A percentile compares a stretch with the other conserved stretches of the same genome.
Evolutionary conservation across 495 filamentous ascomycete genomes (phyloP).

Genomic region (Opeltia flavorubescens): DNA sequence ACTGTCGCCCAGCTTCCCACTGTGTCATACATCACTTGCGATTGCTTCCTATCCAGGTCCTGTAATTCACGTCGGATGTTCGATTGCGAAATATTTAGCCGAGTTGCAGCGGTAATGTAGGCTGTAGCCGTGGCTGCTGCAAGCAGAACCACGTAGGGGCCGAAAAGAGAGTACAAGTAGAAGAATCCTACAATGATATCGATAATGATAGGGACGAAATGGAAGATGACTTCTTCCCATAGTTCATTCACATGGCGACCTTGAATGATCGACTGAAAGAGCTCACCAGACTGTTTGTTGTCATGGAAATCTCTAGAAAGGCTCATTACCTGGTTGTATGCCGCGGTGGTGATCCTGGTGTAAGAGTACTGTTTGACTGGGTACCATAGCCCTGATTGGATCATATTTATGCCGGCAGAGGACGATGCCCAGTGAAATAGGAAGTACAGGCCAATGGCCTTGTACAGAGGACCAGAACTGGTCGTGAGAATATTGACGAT

Average conservation of each 20-base stretch:
- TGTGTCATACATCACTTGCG: conserved; percentile 45
- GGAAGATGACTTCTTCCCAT: conserved; percentile 52
- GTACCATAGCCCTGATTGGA: conserved; percentile 48
- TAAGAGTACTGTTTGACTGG: conserved; percentile 52
- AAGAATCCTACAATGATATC: conserved; percentile 55
- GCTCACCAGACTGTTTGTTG: conserved; percentile 55
- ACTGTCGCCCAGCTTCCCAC: conserved; percentile 59
- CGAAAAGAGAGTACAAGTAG: conserved; percentile 54
- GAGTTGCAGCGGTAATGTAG: conserved; percentile 49
- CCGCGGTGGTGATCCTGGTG: conserved; percentile 43
- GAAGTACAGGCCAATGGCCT: conserved; percentile 39
- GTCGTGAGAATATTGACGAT: conserved; percentile 33
- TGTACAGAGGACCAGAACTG: conserved; percentile 32
- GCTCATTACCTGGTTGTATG: conserved; percentile 63
- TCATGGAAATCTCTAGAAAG: conserved; percentile 72
- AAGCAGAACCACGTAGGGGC: conserved; percentile 60
- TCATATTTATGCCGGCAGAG: conserved; percentile 34
- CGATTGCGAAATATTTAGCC: conserved; percentile 28
- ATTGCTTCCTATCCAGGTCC: conserved; percentile 28
- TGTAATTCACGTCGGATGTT: conserved; percentile 5
- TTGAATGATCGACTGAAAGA: conserved; percentile 51
- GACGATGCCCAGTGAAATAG: conserved; percentile 40
- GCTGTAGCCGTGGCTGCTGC: conserved; percentile 44
- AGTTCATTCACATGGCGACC: conserved; percentile 49
- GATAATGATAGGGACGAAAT: conserved; percentile 53